Base-by-base conservation (phyloP, 352 stramenopile genomes). In the Aphanomyces stellatus region DNA sequence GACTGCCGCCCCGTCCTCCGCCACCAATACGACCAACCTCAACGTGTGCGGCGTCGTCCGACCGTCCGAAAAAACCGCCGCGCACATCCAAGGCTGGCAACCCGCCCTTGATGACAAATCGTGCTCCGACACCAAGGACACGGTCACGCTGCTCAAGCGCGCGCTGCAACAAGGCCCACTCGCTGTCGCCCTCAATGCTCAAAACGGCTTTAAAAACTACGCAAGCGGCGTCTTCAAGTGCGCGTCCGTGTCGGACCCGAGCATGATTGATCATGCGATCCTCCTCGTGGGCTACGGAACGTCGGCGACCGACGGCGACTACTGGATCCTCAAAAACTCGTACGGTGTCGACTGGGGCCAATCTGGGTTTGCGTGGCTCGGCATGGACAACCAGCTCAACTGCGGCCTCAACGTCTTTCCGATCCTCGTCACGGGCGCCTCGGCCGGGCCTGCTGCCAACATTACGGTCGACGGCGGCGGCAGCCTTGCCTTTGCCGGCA, bases 301-400 rank as follows among this genome's bases (percentile, higher is more conserved):
- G 27, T 40, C 42, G 1, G 35, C 51, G 15, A 22, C 7, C 1
- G 15, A 35, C 22, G 63, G 53, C 2, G 70, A 88, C 43, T 93
- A 87, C 42, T 91, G 85, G 85, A 81, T 91, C 42, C 64, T 93
- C 22, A 93, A 93, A 66, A 93, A 93, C 73, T 93, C 82, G 65
- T 93, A 93, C 74, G 74, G 79, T 3, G 67, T 72, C 17, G 77
- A 76, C 24, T 93, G 85, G 85, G 82, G 84, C 5, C 79, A 89
- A 31, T 79, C 86, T 46, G 80, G 85, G 7, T 91, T 86, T 64
- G 35, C 91, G 34, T 67, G 78, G 17, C 71, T 93, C 42, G 76
- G 77, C 42, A 79, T 78, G 34, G 85, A 93, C 72, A 70, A 72
- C 10, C 88, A 88, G 63, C 76, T 91, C 71, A 91, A 93, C 70